Evolutionary conservation across 306 rosid genomes (phyloP), one percentile per base, ranked within the genome.

Genomic region (Dryas alaskensis): DNA sequence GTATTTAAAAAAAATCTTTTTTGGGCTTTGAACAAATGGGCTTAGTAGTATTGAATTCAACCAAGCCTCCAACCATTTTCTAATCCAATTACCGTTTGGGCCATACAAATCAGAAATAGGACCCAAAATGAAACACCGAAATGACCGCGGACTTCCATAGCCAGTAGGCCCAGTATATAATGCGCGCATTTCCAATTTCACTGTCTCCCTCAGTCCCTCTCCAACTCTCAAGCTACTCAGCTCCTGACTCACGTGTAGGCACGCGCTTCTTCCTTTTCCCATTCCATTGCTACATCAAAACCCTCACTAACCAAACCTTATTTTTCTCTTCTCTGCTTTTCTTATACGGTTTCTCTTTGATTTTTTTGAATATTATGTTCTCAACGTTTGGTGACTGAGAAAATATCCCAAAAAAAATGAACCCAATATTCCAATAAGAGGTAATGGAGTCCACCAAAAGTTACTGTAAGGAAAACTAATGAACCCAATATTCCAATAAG

Each of bases 371-470:
- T 25, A 7, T 0, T 11, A 0, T 31, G 45, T 31, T 60, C 19
- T 16, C 42, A 8, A 4, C 11, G 70, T 65, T 65, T 46, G 70
- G n/a, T 65, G 19, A 17, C 55, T 19, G 52, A 65, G 53, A 65
- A 22, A 65, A 65, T 65, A n/a, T 19, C 9, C 39, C 50, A n/a
- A 17, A 10, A 40, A 65, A 19, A 44, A 44, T 4, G 3, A 51
- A 51, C 55, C 17, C 54, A 14, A 51, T 31, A 31, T 31, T 31
- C 37, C 37, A 13, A 51, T 13, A 1, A 3, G 17, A 14, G 14
- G 19, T 51, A 4, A 13, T 51, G 55, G 4, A 51, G 8, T 13
- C 55, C 17, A 51, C 6, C 19, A 51, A 14, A 51, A 6, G 2
- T 13, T 4, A 45, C 17, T 14, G 7, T 51, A 3, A 6, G 7